Evolutionary conservation across 805 yeast species (phyloP).

Genomic region (Sungouiozyma ichnusensis): DNA sequence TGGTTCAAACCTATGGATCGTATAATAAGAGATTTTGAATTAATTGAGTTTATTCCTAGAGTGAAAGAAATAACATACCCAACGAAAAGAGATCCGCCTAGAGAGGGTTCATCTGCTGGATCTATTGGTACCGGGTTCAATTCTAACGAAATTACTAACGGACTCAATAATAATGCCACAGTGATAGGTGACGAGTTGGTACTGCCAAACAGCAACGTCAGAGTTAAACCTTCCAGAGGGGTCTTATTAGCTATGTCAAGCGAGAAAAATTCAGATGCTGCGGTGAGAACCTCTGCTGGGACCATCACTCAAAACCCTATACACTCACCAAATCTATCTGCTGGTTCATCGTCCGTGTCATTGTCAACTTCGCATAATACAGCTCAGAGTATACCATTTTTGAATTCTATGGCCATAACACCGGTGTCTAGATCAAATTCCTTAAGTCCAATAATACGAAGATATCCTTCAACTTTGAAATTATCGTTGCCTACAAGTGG

Average conservation of each 20-base stretch:
- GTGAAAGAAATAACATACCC: slow-evolving; percentile 13
- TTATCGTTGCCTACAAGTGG: slow-evolving; percentile 11
- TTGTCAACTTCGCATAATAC: not conserved
- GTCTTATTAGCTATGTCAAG: not conserved
- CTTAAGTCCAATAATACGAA: not conserved
- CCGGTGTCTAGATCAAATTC: not conserved
- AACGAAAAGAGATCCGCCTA: not conserved
- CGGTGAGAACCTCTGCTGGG: not conserved
- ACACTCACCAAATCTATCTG: not conserved
- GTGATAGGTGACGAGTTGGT: not conserved
- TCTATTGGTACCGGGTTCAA: not conserved
- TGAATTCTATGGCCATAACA: not conserved
- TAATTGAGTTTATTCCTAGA: slow-evolving; percentile 21
- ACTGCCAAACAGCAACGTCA: not conserved
- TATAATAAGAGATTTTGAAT: slow-evolving; percentile 11
- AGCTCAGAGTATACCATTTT: not conserved
- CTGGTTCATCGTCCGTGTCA: not conserved
- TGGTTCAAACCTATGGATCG: slow-evolving; percentile 25
- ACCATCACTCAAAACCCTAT: not conserved
- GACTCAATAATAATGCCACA: not conserved
- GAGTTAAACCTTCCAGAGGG: not conserved
- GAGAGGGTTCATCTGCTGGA: not conserved
- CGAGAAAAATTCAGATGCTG: not conserved
- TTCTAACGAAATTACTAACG: not conserved
- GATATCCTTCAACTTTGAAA: slow-evolving; percentile 11